Percentiles rank a stretch among this genome's conserved stretches.
Conservation (phyloP, 2,329 filamentous ascomycete genomes). For the Penicillium sp. region DNA sequence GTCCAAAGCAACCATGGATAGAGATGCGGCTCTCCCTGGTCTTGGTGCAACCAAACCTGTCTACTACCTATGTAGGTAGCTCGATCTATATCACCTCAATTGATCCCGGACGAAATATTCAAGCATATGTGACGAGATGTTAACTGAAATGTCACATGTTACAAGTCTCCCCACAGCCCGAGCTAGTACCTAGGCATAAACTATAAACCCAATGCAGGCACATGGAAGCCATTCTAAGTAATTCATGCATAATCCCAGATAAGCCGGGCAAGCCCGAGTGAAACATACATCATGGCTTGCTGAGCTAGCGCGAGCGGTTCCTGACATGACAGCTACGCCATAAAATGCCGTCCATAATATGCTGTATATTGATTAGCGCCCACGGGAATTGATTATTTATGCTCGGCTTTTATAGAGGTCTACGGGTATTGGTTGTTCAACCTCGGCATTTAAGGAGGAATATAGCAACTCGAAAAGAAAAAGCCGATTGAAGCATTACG, state of each 20-base stretch:
- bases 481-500: background rate
- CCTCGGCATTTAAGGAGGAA: background rate
- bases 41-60: background rate
- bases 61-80: too few species aligned
- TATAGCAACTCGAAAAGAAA: background rate
- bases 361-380: background rate
- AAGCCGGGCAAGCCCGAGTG: background rate
- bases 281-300: slow-evolving; percentile 2
- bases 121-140: too few species aligned
- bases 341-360: background rate
- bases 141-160: background rate
- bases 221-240: background rate
- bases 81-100: background rate
- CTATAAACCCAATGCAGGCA: background rate
- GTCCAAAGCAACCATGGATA: background rate
- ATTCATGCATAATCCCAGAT: background rate
- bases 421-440: background rate
- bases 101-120: background rate
- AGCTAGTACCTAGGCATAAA: background rate
- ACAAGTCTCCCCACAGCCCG: background rate
- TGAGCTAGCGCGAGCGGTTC: background rate
- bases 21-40: background rate
- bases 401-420: background rate
- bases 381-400: background rate
- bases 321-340: background rate